A percentile compares a stretch with the other conserved stretches of the same genome.
These are phyloP conservation scores for Fusarium nisikadoi DNA, from an alignment of 2,329 filamentous ascomycete genomes.

Conservation along the genomic window DNA sequence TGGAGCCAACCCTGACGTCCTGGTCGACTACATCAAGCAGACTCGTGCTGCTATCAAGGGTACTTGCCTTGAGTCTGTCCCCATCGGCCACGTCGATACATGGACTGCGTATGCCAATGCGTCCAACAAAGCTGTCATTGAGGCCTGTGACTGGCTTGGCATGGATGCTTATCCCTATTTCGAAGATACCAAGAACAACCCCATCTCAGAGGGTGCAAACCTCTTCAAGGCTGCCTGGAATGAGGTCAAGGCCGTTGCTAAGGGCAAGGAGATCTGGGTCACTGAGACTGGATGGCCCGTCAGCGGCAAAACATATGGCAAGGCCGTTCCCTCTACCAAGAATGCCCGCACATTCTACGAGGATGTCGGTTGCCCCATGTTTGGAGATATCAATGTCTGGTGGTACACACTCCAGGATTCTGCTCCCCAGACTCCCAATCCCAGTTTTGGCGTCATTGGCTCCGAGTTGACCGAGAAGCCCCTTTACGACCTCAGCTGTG, in stretches of 20 bases:
- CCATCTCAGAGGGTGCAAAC: constrained; percentile 69
- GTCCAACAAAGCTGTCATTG: constrained; percentile 76
- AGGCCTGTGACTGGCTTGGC: constrained; percentile 80
- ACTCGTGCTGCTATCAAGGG: constrained; percentile 71
- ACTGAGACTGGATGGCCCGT: constrained; percentile 92
- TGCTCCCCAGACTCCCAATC: constrained; percentile 66
- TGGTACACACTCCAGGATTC: constrained; percentile 83
- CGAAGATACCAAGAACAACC: constrained; percentile 74
- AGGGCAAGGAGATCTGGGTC: constrained; percentile 81
- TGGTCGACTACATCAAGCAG: constrained; percentile 77
- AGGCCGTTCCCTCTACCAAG: constrained; percentile 69
- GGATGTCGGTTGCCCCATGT: constrained; percentile 77
- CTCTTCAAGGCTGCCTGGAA: constrained; percentile 76
- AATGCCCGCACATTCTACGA: constrained; percentile 88
- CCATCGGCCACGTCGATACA: constrained; percentile 88
- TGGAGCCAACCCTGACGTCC: constrained; percentile 69
- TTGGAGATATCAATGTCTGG: constrained; percentile 74
- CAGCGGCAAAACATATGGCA: constrained; percentile 69
- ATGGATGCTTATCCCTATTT: constrained; percentile 90
- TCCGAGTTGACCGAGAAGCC: constrained; percentile 63
- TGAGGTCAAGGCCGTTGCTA: constrained; percentile 66
- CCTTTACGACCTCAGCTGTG: constrained; percentile 70
- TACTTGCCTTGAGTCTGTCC: constrained; percentile 66
- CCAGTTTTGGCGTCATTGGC: constrained; percentile 77
- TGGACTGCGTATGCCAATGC: constrained; percentile 83